Evolutionary conservation across 306 rosid species (phyloP).

Genomic region (Acacia melanoxylon): DNA sequence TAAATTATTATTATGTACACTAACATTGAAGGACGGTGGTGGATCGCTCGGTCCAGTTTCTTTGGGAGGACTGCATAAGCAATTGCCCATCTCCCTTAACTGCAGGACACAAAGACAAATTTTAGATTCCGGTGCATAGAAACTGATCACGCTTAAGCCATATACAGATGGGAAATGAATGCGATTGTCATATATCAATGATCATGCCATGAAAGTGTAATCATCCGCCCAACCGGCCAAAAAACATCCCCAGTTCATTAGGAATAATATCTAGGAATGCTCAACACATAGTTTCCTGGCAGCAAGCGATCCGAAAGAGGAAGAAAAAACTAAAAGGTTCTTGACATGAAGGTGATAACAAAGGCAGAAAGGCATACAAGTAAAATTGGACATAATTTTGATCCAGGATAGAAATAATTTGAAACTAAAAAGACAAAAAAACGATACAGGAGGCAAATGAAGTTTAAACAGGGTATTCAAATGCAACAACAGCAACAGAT

Average conservation of each 20-base stretch:
- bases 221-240: background rate
- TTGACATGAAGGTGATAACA: background rate
- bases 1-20: slow-evolving; percentile 14
- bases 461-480: background rate
- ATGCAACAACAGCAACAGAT: background rate
- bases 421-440: background rate
- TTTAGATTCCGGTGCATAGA: slow-evolving; percentile 27
- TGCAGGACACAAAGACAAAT: slow-evolving; percentile 31
- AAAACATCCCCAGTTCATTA: background rate
- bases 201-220: background rate
- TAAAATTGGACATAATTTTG: background rate
- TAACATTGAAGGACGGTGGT: slow-evolving; percentile 62
- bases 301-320: background rate
- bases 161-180: background rate
- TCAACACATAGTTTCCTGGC: background rate
- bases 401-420: background rate
- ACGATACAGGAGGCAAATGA: background rate
- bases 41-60: slow-evolving; percentile 51
- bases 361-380: background rate
- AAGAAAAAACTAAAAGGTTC: background rate
- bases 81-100: slow-evolving; percentile 81
- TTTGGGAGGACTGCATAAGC: slow-evolving; percentile 62
- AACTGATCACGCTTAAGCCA: background rate
- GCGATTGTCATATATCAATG: background rate
- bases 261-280: background rate